These are phyloP conservation scores for Candida wancherniae DNA, from an alignment of 805 yeast species.

Conservation along the genomic window DNA sequence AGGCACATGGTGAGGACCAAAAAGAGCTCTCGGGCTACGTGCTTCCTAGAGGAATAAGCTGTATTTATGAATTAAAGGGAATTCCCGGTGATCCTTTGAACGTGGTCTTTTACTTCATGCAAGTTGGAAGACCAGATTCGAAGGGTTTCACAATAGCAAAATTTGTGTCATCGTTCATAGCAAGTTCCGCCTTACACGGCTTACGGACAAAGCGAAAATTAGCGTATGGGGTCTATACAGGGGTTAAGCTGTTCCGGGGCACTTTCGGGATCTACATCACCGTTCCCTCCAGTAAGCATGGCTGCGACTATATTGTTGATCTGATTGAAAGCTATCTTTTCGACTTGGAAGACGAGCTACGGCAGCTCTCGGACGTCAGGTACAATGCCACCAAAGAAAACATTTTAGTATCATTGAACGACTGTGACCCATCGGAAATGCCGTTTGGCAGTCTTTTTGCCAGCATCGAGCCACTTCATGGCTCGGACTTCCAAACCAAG, in stretches of 20 bases:
- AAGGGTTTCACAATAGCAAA: slow-evolving; percentile 37
- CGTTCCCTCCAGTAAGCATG: slow-evolving; percentile 47
- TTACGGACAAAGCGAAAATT: slow-evolving; percentile 53
- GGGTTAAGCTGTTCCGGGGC: slow-evolving; percentile 45
- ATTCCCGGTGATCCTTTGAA: slow-evolving; percentile 4
- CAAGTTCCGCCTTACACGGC: slow-evolving; percentile 40
- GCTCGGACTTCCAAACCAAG: slow-evolving; percentile 21
- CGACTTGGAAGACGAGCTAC: slow-evolving; percentile 34
- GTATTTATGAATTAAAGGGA: neutral
- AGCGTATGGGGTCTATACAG: slow-evolving; percentile 61
- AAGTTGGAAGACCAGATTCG: slow-evolving; percentile 47
- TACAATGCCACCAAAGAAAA: slow-evolving; percentile 17
- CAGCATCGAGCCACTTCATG: slow-evolving; percentile 21
- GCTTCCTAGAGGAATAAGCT: slow-evolving; percentile 2
- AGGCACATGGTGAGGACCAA: neutral
- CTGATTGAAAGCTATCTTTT: slow-evolving; percentile 46
- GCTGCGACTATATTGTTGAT: slow-evolving; percentile 36
- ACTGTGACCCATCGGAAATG: too few species aligned
- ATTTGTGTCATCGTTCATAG: slow-evolving; percentile 44
- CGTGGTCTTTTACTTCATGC: slow-evolving; percentile 50
- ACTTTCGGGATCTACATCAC: slow-evolving; percentile 57
- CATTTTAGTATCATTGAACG: too few species aligned
- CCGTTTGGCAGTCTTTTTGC: slow-evolving; percentile 21
- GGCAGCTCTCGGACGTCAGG: slow-evolving; percentile 24
- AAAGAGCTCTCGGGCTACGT: slow-evolving; percentile 4